phyloP scores from a whole-genome alignment of 257 asterid genomes.

The Solanum pimpinellifolium region DNA sequence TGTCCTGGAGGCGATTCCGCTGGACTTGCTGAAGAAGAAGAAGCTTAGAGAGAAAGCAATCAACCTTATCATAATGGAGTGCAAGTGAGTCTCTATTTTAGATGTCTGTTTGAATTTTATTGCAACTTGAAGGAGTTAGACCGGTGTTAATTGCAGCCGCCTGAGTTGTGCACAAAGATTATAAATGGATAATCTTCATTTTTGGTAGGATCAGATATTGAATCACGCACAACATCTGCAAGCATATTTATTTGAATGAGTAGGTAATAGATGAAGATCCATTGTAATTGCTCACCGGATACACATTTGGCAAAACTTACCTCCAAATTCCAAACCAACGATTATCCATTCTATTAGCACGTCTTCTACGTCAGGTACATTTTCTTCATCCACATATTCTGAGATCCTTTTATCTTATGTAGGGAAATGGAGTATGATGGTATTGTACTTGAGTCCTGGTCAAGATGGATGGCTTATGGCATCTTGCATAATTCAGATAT shows the following conservation, averaged over 20 bases:
- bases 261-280: neutral
- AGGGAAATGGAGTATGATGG: slow-evolving; percentile 96
- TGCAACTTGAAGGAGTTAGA: neutral
- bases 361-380: neutral
- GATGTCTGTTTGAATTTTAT: neutral
- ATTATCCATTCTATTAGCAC: neutral
- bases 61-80: slow-evolving; percentile 57
- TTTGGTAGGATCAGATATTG: neutral
- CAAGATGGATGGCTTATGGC: slow-evolving; percentile 93
- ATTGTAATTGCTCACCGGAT: neutral
- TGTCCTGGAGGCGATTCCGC: slow-evolving; percentile 73
- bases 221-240: neutral
- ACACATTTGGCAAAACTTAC: neutral
- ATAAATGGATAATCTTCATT: neutral
- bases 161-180: neutral
- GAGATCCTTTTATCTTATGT: slow-evolving; percentile 1
- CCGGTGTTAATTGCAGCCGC: neutral
- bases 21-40: slow-evolving; percentile 65
- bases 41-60: slow-evolving; percentile 49
- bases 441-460: slow-evolving; percentile 94
- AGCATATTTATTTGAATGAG: neutral
- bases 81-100: slow-evolving; percentile 48
- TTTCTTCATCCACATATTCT: slow-evolving; percentile 5
- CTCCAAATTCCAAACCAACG: neutral
- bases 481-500: slow-evolving; percentile 70